Percentiles rank a stretch among this genome's conserved stretches.
Conservation (phyloP, 164 flowering plant species). For the Cinnamomum chago region DNA sequence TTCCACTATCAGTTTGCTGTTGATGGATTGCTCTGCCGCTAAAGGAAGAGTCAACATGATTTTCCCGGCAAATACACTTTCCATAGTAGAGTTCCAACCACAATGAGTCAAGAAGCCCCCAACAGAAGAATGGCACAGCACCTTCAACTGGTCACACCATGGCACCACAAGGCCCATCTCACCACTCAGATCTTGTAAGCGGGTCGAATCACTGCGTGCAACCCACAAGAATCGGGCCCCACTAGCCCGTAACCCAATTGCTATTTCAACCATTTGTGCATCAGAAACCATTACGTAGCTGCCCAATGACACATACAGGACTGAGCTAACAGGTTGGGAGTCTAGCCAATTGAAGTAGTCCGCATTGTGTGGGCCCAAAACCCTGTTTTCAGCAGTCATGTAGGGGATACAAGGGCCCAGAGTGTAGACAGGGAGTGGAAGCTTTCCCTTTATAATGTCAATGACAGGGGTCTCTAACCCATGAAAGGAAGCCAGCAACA, state of each 20-base stretch:
- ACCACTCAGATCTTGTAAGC: constrained; percentile 24
- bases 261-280: constrained; percentile 37
- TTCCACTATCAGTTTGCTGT: constrained; percentile 46
- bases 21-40: constrained; percentile 35
- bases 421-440: constrained; percentile 32
- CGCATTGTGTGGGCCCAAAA: neutral
- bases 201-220: constrained; percentile 29
- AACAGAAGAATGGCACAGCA: constrained; percentile 49
- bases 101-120: constrained; percentile 76
- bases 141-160: constrained; percentile 71
- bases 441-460: constrained; percentile 22
- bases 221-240: constrained; percentile 39
- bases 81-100: constrained; percentile 61
- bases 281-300: constrained; percentile 31
- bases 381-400: constrained; percentile 1
- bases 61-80: constrained; percentile 41
- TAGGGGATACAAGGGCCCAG: constrained; percentile 48
- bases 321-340: constrained; percentile 31
- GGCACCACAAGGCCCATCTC: too few relatives aligned
- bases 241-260: constrained; percentile 26
- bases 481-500: constrained; percentile 34
- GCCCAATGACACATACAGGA: constrained; percentile 44
- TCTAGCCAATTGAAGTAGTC: constrained; percentile 42
- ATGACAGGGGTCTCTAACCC: constrained; percentile 46
- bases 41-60: constrained; percentile 60